A percentile compares a stretch with the other conserved stretches of the same genome.
Conservation (phyloP, 1,284 basidiomycete species). For the Amylostereum areolatum region DNA sequence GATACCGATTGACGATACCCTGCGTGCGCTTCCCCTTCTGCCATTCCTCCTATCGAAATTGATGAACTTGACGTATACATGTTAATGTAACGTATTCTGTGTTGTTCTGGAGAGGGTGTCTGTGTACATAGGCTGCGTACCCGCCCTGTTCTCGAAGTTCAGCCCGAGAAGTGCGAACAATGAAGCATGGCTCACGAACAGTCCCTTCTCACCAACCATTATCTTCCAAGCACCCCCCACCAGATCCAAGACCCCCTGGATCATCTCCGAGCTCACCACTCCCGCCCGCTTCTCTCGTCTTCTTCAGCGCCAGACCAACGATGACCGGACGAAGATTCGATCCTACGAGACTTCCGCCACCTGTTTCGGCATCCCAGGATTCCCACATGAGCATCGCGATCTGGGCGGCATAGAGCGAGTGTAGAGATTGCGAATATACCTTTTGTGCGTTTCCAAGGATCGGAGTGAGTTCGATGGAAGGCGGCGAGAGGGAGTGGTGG, state of each 20-base stretch:
- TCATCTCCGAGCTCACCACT: slow-evolving; percentile 47
- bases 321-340: slow-evolving; percentile 48
- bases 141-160: too few relatives aligned
- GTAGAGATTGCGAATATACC: too few relatives aligned
- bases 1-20: too few relatives aligned
- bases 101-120: too few relatives aligned
- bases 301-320: slow-evolving; percentile 63
- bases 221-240: slow-evolving; percentile 35
- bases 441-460: slow-evolving; percentile 77
- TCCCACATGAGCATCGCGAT: slow-evolving; percentile 83
- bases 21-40: too few relatives aligned
- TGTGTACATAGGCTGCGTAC: too few relatives aligned
- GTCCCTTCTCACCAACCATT: too few relatives aligned
- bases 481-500: slow-evolving; percentile 47
- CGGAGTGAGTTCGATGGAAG: slow-evolving; percentile 68
- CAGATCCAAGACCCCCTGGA: slow-evolving; percentile 64
- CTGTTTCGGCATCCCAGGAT: slow-evolving; percentile 26
- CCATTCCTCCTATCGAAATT: too few relatives aligned
- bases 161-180: too few relatives aligned
- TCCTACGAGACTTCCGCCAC: slow-evolving; percentile 26
- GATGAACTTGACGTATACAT: too few relatives aligned
- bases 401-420: slow-evolving; percentile 81
- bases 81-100: too few relatives aligned
- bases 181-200: too few relatives aligned
- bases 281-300: slow-evolving; percentile 25